Percentiles rank a stretch among this genome's conserved stretches.
These are phyloP conservation scores for Colletotrichum tabaci DNA, from an alignment of 2,329 filamentous ascomycete species.

Conservation along the genomic window DNA sequence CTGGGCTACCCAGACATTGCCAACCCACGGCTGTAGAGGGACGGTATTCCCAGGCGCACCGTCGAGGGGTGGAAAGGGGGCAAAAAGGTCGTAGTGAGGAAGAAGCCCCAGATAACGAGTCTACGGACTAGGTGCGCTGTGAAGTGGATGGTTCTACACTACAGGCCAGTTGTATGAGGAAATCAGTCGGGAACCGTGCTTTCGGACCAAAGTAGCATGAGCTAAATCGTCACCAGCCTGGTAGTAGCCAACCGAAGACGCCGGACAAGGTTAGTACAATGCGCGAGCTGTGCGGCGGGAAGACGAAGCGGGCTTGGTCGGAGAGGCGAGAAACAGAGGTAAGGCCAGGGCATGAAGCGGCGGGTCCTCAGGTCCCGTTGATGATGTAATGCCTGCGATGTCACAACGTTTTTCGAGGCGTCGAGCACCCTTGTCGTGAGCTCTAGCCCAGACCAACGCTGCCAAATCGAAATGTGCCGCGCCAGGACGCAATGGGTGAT, in stretches of 20 bases:
- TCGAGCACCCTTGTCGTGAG: slow-evolving; percentile 23
- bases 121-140: slow-evolving; percentile 5
- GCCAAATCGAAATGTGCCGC: not conserved
- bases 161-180: slow-evolving; percentile 11
- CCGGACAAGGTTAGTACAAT: slow-evolving; percentile 34
- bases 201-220: slow-evolving; percentile 28
- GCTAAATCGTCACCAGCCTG: slow-evolving; percentile 29
- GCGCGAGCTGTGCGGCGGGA: slow-evolving; percentile 20
- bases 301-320: slow-evolving; percentile 13
- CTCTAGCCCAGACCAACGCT: slow-evolving; percentile 9
- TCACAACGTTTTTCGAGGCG: slow-evolving; percentile 16
- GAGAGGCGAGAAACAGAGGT: slow-evolving; percentile 8
- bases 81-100: not conserved
- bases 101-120: not conserved
- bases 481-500: not conserved
- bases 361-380: slow-evolving; percentile 12
- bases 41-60: slow-evolving; percentile 9
- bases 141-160: not conserved
- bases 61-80: not conserved
- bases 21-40: not conserved
- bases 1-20: slow-evolving; percentile 19
- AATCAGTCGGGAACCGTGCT: slow-evolving; percentile 29
- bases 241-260: slow-evolving; percentile 23
- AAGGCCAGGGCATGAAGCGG: slow-evolving; percentile 8
- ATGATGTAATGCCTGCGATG: slow-evolving; percentile 35